Base-by-base conservation (phyloP, 192 early-diverging fungal species). In the Spinellus fusiger region DNA sequence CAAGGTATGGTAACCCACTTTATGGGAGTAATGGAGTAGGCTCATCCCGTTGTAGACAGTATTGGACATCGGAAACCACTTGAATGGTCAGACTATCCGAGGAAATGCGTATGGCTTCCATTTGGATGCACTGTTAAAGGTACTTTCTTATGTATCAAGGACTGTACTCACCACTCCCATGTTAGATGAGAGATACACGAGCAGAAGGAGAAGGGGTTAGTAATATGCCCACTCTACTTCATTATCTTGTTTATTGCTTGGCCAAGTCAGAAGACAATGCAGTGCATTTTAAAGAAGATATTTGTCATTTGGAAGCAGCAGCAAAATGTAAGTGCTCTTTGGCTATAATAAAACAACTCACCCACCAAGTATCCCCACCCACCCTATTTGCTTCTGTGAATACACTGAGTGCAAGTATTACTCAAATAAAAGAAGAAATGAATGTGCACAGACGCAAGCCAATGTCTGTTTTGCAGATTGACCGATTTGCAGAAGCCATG, bases 81-180 rank as follows among this genome's bases (percentile, higher is more conserved):
- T 83, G 47, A 83, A 83, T 61, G 64, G 65, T 28, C 69, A 77
- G 7, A 79, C 77, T 27, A 74, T 79, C 58, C 77, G 81, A 29
- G 81, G 81, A 28, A 80, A 83, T 62, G 81, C 81, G 0, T 73
- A 66, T 49, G 81, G 81, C 18, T 83, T 80, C 68, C 72, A 77
- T 47, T 66, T 83, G 37, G 77, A 80, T 49, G 75, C 77, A 5
- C 52, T 83, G 3, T 61, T 80, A 16, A 83, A 83, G 78, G 81
- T 80, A 47, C 49, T 37, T 5, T 5, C 13, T 37, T 37, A 37
- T 37, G 5, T 37, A 37, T 37, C 13, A 37, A 9, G 13, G 13
- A 37, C 7, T 37, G 35, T 37, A 37, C 35, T n/a, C n/a, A n/a
- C n/a, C n/a, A n/a, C 40, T 38, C 29, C 25, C 22, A 26, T n/a